Conservation (phyloP, 2,329 filamentous ascomycete genomes). For the Stagonosporopsis tanaceti region DNA sequence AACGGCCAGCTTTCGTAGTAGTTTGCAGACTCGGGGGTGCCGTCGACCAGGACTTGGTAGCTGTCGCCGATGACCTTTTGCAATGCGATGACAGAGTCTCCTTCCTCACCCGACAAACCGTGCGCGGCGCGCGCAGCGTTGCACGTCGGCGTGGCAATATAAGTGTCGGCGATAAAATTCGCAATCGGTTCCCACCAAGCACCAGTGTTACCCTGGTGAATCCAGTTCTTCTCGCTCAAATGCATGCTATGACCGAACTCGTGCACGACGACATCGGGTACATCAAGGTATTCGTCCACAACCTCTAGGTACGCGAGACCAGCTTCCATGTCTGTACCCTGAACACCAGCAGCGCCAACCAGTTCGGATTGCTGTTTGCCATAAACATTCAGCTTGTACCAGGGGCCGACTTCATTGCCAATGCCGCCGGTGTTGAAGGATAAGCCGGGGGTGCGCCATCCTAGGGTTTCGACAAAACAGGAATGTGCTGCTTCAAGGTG, state of each 20-base stretch:
- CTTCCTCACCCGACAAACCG: slow-evolving; percentile 49
- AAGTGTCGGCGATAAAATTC: slow-evolving; percentile 60
- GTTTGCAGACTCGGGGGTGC: slow-evolving; percentile 43
- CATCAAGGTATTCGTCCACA: slow-evolving; percentile 49
- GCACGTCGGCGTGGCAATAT: slow-evolving; percentile 56
- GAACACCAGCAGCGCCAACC: slow-evolving; percentile 54
- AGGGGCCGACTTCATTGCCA: slow-evolving; percentile 50
- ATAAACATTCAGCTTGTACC: slow-evolving; percentile 58
- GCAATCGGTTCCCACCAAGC: slow-evolving; percentile 63
- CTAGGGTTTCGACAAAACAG: slow-evolving; percentile 28
- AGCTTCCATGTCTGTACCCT: slow-evolving; percentile 50
- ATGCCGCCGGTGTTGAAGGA: slow-evolving; percentile 25
- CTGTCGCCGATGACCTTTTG: slow-evolving; percentile 57
- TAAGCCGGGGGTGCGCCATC: slow-evolving; percentile 32
- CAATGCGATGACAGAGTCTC: slow-evolving; percentile 53
- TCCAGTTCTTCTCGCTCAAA: slow-evolving; percentile 46
- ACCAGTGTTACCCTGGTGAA: slow-evolving; percentile 56
- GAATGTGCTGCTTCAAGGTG: slow-evolving; percentile 57
- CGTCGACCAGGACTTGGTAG: slow-evolving; percentile 60
- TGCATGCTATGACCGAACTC: slow-evolving; percentile 60
- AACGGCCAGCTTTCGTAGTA: slow-evolving; percentile 63
- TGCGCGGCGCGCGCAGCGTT: slow-evolving; percentile 45
- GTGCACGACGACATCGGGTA: slow-evolving; percentile 55
- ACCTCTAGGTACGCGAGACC: slow-evolving; percentile 58
- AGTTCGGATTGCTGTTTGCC: slow-evolving; percentile 38